Evolutionary conservation across 2,329 filamentous ascomycete genomes (phyloP).

Genomic region (Aspergillus ustus): DNA sequence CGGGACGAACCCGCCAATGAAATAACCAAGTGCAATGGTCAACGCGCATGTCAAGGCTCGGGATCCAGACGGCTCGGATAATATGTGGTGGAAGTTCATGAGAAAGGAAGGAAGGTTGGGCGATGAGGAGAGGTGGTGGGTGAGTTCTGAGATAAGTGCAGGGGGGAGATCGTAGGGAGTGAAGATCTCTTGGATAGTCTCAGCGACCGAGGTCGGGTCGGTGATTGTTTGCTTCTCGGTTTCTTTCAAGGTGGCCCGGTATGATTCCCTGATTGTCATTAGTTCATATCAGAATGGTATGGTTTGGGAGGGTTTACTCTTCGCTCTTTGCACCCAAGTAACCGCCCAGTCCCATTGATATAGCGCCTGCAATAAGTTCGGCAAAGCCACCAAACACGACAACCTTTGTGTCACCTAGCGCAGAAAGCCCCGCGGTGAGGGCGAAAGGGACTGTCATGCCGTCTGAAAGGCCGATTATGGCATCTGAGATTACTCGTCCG

Average conservation of each 20-base stretch:
- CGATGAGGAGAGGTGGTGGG: constrained; percentile 40
- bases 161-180: constrained; percentile 44
- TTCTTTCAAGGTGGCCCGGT: constrained; percentile 44
- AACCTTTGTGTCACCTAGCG: constrained; percentile 65
- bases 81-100: constrained; percentile 49
- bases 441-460: constrained; percentile 81
- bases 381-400: constrained; percentile 75
- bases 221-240: constrained; percentile 38
- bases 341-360: constrained; percentile 77
- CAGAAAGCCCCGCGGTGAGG: constrained; percentile 70
- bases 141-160: constrained; percentile 41
- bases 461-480: constrained; percentile 77
- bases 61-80: constrained; percentile 44
- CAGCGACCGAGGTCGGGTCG: constrained; percentile 35
- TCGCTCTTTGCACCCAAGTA: constrained; percentile 66
- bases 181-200: constrained; percentile 44
- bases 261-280: constrained; percentile 39
- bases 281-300: background rate
- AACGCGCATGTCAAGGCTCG: constrained; percentile 44
- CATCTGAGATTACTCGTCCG: constrained; percentile 54
- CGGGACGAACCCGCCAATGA: constrained; percentile 52
- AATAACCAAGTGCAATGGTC: constrained; percentile 47
- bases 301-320: constrained; percentile 29
- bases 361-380: constrained; percentile 75
- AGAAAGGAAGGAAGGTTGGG: constrained; percentile 45